These are phyloP conservation scores for Xenoacremonium recifei DNA, from an alignment of 2,329 filamentous ascomycete genomes.

Conservation along the genomic window DNA sequence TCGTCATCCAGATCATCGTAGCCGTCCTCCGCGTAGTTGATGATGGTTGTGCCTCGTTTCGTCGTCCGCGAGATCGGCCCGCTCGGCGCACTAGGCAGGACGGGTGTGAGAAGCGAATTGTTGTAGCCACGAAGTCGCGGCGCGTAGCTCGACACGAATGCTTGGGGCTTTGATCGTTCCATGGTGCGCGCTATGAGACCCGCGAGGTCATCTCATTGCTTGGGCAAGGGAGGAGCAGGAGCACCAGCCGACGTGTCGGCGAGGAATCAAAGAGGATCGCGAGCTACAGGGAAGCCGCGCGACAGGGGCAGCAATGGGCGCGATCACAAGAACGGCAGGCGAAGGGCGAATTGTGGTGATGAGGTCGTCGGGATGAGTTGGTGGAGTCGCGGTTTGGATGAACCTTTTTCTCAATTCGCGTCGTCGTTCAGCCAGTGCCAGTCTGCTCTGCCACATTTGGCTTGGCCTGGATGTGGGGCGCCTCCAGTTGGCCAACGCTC, in stretches of 20 bases:
- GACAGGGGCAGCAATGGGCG: slow-evolving; percentile 1
- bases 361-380: slow-evolving; percentile 20
- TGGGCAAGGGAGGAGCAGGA: slow-evolving; percentile 20
- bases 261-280: slow-evolving; percentile 2
- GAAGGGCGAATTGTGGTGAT: slow-evolving; percentile 19
- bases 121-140: slow-evolving; percentile 86
- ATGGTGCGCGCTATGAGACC: slow-evolving; percentile 34
- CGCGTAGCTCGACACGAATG: slow-evolving; percentile 88
- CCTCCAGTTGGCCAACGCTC: no score
- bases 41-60: slow-evolving; percentile 92
- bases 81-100: slow-evolving; percentile 67
- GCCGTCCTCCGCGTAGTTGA: slow-evolving; percentile 97
- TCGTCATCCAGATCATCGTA: slow-evolving; percentile 78
- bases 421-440: slow-evolving; percentile 24
- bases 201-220: slow-evolving; percentile 31
- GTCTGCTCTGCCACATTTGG: no score
- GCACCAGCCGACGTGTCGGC: slow-evolving; percentile 18
- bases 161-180: slow-evolving; percentile 66
- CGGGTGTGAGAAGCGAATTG: slow-evolving; percentile 86
- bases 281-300: slow-evolving; percentile 2
- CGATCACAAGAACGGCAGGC: no score
- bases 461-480: no score
- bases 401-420: slow-evolving; percentile 32
- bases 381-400: slow-evolving; percentile 27
- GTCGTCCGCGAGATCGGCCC: slow-evolving; percentile 78